Conservation (phyloP, 1,139 yeast genomes). For the Eremothecium sinecaudum region DNA sequence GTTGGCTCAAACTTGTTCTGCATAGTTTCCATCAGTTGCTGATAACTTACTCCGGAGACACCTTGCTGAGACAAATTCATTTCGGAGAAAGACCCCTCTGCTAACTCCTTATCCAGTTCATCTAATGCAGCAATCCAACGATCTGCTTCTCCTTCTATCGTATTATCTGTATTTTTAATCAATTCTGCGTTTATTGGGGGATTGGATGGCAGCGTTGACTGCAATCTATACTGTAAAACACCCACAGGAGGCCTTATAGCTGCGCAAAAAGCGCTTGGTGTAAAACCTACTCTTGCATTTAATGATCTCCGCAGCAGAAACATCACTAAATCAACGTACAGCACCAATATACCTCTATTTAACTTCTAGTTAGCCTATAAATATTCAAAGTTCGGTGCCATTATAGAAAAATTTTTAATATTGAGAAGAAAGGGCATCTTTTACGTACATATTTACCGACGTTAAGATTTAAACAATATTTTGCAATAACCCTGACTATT, state of each 20-base stretch:
- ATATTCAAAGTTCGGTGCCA: too few species aligned
- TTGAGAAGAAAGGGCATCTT: too few species aligned
- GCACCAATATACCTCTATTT: too few species aligned
- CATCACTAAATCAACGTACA: too few species aligned
- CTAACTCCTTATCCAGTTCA: constrained; percentile 42
- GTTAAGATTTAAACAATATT: too few species aligned
- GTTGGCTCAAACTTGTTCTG: constrained; percentile 45
- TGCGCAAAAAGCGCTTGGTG: too few species aligned
- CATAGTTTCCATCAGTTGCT: constrained; percentile 19
- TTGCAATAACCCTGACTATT: too few species aligned
- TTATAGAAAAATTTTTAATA: too few species aligned
- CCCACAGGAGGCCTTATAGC: constrained; percentile 1
- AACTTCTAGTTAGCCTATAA: too few species aligned
- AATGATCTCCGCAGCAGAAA: too few species aligned
- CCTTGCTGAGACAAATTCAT: constrained; percentile 30
- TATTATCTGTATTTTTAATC: neutral
- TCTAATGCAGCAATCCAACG: constrained; percentile 56
- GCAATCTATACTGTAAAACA: constrained; percentile 4
- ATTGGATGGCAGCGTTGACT: constrained; percentile 3
- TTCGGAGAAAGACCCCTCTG: constrained; percentile 32
- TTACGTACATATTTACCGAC: too few species aligned
- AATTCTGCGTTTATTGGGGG: neutral
- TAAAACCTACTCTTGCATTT: too few species aligned
- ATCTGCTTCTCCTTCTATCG: constrained; percentile 42
- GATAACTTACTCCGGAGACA: constrained; percentile 38